Conservation (phyloP, 2,329 filamentous ascomycete species). For the Diaporthe longicolla region DNA sequence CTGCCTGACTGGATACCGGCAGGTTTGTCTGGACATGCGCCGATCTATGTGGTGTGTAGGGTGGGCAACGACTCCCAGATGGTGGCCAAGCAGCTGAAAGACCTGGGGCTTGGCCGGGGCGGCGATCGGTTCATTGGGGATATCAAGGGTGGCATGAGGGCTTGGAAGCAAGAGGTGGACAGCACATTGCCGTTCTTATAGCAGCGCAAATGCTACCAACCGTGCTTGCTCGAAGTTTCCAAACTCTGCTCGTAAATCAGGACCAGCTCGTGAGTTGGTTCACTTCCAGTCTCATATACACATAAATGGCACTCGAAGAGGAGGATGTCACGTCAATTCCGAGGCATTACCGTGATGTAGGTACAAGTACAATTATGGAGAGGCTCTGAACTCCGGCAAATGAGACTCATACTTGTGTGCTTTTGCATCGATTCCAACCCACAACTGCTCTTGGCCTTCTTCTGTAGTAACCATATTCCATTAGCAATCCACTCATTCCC, state of each 20-base stretch:
- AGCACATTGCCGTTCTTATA: slow-evolving; percentile 67
- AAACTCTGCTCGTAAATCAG: neutral
- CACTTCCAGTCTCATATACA: neutral
- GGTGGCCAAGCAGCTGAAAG: slow-evolving; percentile 75
- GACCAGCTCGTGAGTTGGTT: neutral
- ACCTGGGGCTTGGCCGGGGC: slow-evolving; percentile 66
- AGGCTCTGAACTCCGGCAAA: slow-evolving; percentile 49
- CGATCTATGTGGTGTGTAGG: slow-evolving; percentile 81
- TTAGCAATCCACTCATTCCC: neutral
- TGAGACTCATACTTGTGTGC: slow-evolving; percentile 40
- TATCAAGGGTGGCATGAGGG: slow-evolving; percentile 78
- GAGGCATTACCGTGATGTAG: slow-evolving; percentile 19
- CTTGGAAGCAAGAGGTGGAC: slow-evolving; percentile 81
- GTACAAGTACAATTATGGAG: slow-evolving; percentile 45
- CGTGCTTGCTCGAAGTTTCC: neutral
- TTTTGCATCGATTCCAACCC: neutral
- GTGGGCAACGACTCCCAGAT: slow-evolving; percentile 85
- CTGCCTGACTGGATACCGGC: slow-evolving; percentile 37
- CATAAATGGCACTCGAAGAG: neutral
- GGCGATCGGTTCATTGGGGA: slow-evolving; percentile 76
- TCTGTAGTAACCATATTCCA: neutral
- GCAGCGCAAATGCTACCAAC: neutral
- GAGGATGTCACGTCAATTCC: slow-evolving; percentile 36
- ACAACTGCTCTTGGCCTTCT: too few species aligned
- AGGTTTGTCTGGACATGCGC: slow-evolving; percentile 58